These are phyloP conservation scores for Blastobotrys parvus DNA, from an alignment of 805 yeast species.

Conservation along the genomic window DNA sequence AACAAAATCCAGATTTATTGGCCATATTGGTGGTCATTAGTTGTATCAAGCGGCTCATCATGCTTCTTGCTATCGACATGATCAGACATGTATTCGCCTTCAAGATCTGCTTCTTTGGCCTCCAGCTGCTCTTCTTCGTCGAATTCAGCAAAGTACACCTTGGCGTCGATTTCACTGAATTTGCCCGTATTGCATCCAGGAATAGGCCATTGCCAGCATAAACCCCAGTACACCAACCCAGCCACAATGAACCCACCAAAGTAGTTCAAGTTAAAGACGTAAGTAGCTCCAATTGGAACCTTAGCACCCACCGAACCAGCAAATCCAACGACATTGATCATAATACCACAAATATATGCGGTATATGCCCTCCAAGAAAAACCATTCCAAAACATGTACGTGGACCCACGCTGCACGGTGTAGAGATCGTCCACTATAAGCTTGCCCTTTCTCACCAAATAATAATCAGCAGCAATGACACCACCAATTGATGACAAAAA, in stretches of 20 bases:
- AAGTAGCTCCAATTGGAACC: slow-evolving; percentile 73
- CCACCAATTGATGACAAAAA: slow-evolving; percentile 82
- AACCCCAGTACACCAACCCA: slow-evolving; percentile 42
- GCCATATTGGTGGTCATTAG: no score
- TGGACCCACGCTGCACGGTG: slow-evolving; percentile 34
- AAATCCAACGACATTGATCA: slow-evolving; percentile 81
- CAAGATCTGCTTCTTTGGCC: background rate
- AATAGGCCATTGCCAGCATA: slow-evolving; percentile 29
- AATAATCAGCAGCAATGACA: slow-evolving; percentile 53
- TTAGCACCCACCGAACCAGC: slow-evolving; percentile 69
- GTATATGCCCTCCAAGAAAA: slow-evolving; percentile 76
- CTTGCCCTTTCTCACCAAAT: slow-evolving; percentile 64
- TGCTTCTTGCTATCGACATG: no score
- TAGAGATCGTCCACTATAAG: slow-evolving; percentile 59
- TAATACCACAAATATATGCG: slow-evolving; percentile 72
- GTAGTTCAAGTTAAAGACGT: slow-evolving; percentile 65
- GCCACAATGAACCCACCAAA: slow-evolving; percentile 66
- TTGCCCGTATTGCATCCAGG: slow-evolving; percentile 10
- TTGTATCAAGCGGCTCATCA: no score
- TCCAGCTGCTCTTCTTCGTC: slow-evolving; percentile 2
- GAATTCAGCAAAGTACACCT: slow-evolving; percentile 8
- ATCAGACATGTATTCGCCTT: background rate
- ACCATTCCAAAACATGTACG: slow-evolving; percentile 62
- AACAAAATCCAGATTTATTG: no score
- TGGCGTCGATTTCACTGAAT: slow-evolving; percentile 11